These are phyloP conservation scores for Cornus florida DNA, from an alignment of 148 eudicot species.

Conservation along the genomic window DNA sequence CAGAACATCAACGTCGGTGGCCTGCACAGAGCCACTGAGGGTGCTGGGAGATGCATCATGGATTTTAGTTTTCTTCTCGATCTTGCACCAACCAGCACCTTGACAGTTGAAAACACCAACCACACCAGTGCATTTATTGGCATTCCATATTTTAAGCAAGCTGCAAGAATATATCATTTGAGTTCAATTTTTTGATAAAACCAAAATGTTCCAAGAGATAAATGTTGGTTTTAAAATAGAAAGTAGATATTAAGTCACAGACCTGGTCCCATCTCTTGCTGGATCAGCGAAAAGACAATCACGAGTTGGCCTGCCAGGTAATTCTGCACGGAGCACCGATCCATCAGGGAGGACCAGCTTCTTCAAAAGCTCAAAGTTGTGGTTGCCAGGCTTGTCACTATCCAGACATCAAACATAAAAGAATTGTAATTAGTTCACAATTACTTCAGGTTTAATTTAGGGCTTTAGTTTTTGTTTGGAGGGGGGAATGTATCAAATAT, in stretches of 20 bases:
- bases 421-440: slow-evolving; percentile 1
- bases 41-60: slow-evolving; percentile 81
- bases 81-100: slow-evolving; percentile 96
- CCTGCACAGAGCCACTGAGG: slow-evolving; percentile 58
- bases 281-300: slow-evolving; percentile 93
- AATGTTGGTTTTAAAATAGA: not conserved
- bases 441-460: not conserved
- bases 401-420: slow-evolving; percentile 5
- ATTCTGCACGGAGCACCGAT: slow-evolving; percentile 77
- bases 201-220: not conserved
- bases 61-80: slow-evolving; percentile 73
- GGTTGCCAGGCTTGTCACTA: slow-evolving; percentile 94
- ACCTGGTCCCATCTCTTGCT: slow-evolving; percentile 92
- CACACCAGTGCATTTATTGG: slow-evolving; percentile 83
- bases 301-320: slow-evolving; percentile 86
- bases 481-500: too few species aligned
- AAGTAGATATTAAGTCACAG: slow-evolving; percentile 5
- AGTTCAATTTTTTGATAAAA: not conserved
- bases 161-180: slow-evolving; percentile 32
- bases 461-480: not conserved
- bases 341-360: slow-evolving; percentile 95
- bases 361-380: slow-evolving; percentile 78
- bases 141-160: slow-evolving; percentile 89
- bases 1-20: slow-evolving; percentile 64
- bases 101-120: slow-evolving; percentile 97